phyloP scores from a whole-genome alignment of 139 green algal genomes.

The Chlamydomonas eustigma region DNA sequence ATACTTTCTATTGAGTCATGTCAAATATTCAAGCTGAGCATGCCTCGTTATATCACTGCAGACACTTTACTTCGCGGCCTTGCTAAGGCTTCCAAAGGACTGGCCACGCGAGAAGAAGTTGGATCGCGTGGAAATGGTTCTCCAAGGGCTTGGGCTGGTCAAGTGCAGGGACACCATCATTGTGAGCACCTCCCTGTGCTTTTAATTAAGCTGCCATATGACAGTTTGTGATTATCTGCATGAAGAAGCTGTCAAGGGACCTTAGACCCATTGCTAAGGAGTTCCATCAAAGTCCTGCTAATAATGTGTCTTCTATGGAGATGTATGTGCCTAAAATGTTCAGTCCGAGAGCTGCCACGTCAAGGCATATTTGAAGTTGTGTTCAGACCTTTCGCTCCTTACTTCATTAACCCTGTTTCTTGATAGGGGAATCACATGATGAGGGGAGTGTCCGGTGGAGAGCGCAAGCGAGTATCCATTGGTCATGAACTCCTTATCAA shows the following conservation, averaged over 20 bases:
- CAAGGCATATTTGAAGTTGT: background rate
- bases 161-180: slow-evolving; percentile 89
- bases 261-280: too few relatives aligned
- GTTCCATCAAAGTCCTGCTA: background rate
- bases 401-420: background rate
- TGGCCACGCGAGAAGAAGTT: slow-evolving; percentile 61
- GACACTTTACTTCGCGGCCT: slow-evolving; percentile 76
- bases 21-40: too few relatives aligned
- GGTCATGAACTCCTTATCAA: slow-evolving; percentile 90
- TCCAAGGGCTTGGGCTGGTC: slow-evolving; percentile 62
- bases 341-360: background rate
- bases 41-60: too few relatives aligned
- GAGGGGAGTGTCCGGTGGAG: slow-evolving; percentile 64
- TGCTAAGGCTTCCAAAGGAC: slow-evolving; percentile 69
- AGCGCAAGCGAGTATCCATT: slow-evolving; percentile 89
- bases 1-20: too few relatives aligned
- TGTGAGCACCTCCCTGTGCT: slow-evolving; percentile 4
- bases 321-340: slow-evolving; percentile 2
- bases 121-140: slow-evolving; percentile 65
- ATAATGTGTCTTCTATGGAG: background rate
- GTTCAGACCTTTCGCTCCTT: background rate
- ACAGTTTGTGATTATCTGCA: too few relatives aligned
- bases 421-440: slow-evolving; percentile 27
- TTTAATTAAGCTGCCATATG: too few relatives aligned
- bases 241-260: too few relatives aligned